phyloP scores from a whole-genome alignment of 768 basidiomycete genomes.

The Suillus subaureus region DNA sequence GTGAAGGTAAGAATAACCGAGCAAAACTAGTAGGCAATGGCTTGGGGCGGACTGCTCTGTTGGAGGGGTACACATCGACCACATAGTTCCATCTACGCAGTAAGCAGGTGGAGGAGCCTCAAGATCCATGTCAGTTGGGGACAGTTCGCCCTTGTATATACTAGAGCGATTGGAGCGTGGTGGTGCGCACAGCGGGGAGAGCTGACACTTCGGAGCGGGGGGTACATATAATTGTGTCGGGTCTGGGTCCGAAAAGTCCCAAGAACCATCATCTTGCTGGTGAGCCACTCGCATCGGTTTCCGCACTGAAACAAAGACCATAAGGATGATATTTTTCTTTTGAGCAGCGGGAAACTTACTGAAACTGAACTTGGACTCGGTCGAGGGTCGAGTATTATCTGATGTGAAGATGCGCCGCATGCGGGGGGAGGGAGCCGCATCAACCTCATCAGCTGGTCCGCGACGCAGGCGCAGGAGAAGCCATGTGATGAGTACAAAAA shows the following conservation, averaged over 20 bases:
- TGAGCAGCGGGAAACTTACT: conserved; percentile 17
- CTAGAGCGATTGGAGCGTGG: conserved; percentile 20
- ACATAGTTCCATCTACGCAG: conserved; percentile 15
- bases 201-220: conserved; percentile 10
- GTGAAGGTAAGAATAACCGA: not conserved
- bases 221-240: not conserved
- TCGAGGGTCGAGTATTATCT: conserved; percentile 25
- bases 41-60: not conserved
- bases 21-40: not conserved
- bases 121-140: conserved; percentile 15
- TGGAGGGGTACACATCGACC: conserved; percentile 11
- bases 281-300: conserved; percentile 28
- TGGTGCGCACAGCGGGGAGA: conserved; percentile 1
- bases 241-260: conserved; percentile 36
- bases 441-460: not conserved
- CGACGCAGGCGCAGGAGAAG: conserved; percentile 27
- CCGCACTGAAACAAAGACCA: conserved; percentile 16
- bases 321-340: not conserved
- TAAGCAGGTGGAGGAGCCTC: conserved; percentile 33
- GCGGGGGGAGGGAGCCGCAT: not conserved
- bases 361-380: conserved; percentile 30
- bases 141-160: conserved; percentile 24
- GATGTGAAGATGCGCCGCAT: conserved; percentile 9
- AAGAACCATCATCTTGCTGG: conserved; percentile 21
- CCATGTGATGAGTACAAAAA: conserved; percentile 28